Percentiles rank a stretch among this genome's conserved stretches.
Evolutionary conservation across 2,329 filamentous ascomycete genomes (phyloP).

Genomic region (Neocatenulostroma microsporum): DNA sequence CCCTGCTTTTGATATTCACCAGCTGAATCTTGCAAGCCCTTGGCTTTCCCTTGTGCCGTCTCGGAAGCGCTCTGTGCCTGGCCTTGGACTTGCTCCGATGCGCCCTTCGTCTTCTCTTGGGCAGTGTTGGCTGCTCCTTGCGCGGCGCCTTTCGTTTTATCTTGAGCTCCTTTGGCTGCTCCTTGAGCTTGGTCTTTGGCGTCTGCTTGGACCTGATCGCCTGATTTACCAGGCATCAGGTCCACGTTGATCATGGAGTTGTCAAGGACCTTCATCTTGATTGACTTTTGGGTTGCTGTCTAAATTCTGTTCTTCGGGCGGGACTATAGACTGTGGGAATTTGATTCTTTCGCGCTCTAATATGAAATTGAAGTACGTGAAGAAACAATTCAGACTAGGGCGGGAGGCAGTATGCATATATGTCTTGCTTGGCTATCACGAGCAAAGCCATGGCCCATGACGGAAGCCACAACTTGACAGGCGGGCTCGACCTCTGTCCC

Average conservation of each 20-base stretch:
- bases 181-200: slow-evolving; percentile 8
- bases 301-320: too few species aligned
- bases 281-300: too few species aligned
- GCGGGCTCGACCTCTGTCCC: not conserved
- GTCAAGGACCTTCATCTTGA: slow-evolving; percentile 9
- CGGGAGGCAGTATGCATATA: too few species aligned
- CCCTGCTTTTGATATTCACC: slow-evolving; percentile 12
- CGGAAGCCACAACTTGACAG: slow-evolving; percentile 1
- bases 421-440: too few species aligned
- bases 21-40: slow-evolving; percentile 7
- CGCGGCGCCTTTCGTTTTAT: slow-evolving; percentile 1
- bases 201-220: slow-evolving; percentile 5
- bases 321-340: too few species aligned
- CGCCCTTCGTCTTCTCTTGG: not conserved
- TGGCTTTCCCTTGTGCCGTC: slow-evolving; percentile 6
- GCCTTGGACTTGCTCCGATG: slow-evolving; percentile 1
- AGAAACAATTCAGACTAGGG: too few species aligned
- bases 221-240: slow-evolving; percentile 8
- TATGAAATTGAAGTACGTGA: too few species aligned
- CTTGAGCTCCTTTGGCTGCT: slow-evolving; percentile 2
- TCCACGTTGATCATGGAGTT: slow-evolving; percentile 9
- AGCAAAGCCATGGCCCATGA: too few species aligned
- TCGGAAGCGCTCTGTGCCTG: slow-evolving; percentile 3
- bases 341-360: too few species aligned
- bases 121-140: not conserved